These are phyloP conservation scores for Suaeda aralocaspica DNA, from an alignment of 148 eudicot genomes.

Conservation along the genomic window DNA sequence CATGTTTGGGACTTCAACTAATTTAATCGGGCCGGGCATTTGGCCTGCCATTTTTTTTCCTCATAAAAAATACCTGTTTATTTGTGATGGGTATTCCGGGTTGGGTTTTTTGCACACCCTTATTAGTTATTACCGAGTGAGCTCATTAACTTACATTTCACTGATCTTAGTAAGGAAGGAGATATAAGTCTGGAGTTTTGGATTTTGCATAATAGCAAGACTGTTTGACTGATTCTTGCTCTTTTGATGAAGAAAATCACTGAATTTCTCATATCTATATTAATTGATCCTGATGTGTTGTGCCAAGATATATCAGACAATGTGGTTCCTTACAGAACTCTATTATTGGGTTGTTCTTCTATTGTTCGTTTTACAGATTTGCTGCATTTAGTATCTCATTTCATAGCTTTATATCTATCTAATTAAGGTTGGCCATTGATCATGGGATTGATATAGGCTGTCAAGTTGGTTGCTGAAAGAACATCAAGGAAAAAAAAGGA, in stretches of 20 bases:
- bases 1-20: no score
- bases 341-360: neutral
- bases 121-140: no score
- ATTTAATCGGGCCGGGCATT: no score
- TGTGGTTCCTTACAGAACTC: neutral
- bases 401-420: neutral
- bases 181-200: no score
- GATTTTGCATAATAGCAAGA: no score
- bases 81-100: no score
- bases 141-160: neutral
- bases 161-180: neutral
- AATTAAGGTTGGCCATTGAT: constrained; percentile 6
- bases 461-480: constrained; percentile 84
- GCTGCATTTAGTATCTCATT: neutral
- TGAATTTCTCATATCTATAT: neutral
- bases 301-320: neutral
- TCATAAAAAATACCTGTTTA: no score
- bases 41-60: no score
- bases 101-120: no score
- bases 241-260: neutral
- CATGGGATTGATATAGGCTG: constrained; percentile 49
- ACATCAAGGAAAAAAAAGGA: constrained; percentile 69
- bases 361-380: neutral
- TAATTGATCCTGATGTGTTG: neutral
- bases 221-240: neutral